phyloP scores from a whole-genome alignment of 2,329 filamentous ascomycete genomes.

The Spiromastix sp. region DNA sequence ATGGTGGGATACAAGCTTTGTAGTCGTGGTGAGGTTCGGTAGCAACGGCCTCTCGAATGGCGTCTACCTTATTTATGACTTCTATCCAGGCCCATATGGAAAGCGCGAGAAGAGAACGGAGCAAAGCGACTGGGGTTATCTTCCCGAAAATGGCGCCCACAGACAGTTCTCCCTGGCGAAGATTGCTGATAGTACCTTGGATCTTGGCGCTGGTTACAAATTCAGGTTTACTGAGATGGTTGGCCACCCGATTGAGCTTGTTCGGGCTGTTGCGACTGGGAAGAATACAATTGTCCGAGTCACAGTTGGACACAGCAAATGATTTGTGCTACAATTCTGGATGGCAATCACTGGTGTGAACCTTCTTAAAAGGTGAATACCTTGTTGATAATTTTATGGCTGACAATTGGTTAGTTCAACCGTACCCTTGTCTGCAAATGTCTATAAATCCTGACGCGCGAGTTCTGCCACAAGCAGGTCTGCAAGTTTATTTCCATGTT shows the following conservation, averaged over 20 bases:
- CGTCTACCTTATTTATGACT: constrained; percentile 6
- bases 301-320: too few relatives aligned
- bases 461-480: too few relatives aligned
- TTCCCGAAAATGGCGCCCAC: not conserved
- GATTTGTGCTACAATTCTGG: too few relatives aligned
- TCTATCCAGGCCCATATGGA: not conserved
- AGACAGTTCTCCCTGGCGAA: not conserved
- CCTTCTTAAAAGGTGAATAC: too few relatives aligned
- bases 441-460: too few relatives aligned
- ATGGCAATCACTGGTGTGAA: too few relatives aligned
- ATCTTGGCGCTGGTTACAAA: not conserved
- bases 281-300: not conserved
- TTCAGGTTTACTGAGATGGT: not conserved
- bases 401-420: too few relatives aligned
- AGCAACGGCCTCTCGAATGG: constrained; percentile 1
- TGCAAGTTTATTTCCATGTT: too few relatives aligned
- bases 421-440: too few relatives aligned
- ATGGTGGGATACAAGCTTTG: constrained; percentile 2
- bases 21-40: constrained; percentile 4
- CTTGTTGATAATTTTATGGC: too few relatives aligned
- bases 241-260: not conserved
- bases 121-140: not conserved
- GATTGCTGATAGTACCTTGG: not conserved
- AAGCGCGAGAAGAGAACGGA: not conserved
- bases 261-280: not conserved